These are phyloP conservation scores for Phytophthora lateralis DNA, from an alignment of 352 stramenopile genomes.

Conservation along the genomic window DNA sequence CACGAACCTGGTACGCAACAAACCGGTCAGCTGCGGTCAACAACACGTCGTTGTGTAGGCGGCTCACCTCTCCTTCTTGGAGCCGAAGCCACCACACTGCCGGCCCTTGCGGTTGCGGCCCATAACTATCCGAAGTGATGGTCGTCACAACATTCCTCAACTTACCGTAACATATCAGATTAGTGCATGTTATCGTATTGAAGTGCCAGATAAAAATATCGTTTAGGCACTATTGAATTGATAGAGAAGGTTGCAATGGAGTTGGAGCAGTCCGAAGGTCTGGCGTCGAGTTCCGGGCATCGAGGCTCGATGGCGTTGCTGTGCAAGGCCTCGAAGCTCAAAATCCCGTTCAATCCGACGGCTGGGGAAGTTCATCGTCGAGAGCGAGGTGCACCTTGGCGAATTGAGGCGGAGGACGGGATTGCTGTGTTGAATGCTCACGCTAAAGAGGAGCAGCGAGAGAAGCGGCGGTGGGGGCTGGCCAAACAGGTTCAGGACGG, in stretches of 20 bases:
- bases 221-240: conserved; percentile 2
- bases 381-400: conserved; percentile 60
- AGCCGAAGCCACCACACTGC: conserved; percentile 71
- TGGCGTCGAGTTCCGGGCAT: conserved; percentile 6
- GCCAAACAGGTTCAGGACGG: conserved; percentile 79
- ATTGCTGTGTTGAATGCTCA: conserved; percentile 48
- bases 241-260: conserved; percentile 5
- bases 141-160: neutral
- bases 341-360: conserved; percentile 64
- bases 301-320: conserved; percentile 30
- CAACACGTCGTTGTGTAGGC: neutral
- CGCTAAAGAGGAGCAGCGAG: conserved; percentile 59
- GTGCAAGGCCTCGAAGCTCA: conserved; percentile 21
- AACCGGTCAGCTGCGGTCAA: conserved; percentile 1
- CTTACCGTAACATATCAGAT: conserved; percentile 8
- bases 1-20: conserved; percentile 51
- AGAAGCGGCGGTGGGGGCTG: conserved; percentile 75
- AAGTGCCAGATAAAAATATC: conserved; percentile 23
- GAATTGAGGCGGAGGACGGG: conserved; percentile 44
- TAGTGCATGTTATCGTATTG: conserved; percentile 6
- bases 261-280: conserved; percentile 1
- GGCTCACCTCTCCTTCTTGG: conserved; percentile 71
- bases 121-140: conserved; percentile 40
- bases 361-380: conserved; percentile 69
- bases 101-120: conserved; percentile 72